These are phyloP conservation scores for Bruguiera gymnorhiza DNA, from an alignment of 345 rosid species.

Conservation along the genomic window DNA sequence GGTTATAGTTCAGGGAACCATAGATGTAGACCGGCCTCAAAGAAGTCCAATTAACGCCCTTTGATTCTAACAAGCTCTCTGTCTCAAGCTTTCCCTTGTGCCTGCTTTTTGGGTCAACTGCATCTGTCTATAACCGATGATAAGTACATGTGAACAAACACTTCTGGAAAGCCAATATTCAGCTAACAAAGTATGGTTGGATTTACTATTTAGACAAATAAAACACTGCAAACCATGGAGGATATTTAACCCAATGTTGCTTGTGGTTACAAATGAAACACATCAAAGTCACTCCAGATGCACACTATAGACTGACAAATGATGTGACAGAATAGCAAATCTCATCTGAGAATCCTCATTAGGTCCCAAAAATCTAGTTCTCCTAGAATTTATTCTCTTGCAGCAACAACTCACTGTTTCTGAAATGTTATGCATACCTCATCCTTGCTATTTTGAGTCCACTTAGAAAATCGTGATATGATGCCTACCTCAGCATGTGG, in stretches of 20 bases:
- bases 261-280: not conserved
- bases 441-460: not conserved
- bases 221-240: too few species aligned
- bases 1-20: slow-evolving; percentile 94
- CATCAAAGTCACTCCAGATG: not conserved
- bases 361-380: too few species aligned
- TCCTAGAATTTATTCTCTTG: not conserved
- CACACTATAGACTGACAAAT: too few species aligned
- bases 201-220: too few species aligned
- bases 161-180: not conserved
- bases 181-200: too few species aligned
- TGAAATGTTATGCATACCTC: not conserved
- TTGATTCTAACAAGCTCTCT: slow-evolving; percentile 59
- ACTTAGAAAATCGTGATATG: not conserved
- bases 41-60: slow-evolving; percentile 88
- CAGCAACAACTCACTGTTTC: not conserved
- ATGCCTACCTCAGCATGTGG: slow-evolving; percentile 77
- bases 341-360: too few species aligned
- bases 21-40: slow-evolving; percentile 91
- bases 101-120: slow-evolving; percentile 96
- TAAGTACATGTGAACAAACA: not conserved
- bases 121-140: slow-evolving; percentile 48
- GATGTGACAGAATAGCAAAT: too few species aligned
- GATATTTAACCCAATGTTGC: too few species aligned
- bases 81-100: slow-evolving; percentile 96